A percentile compares a stretch with the other conserved stretches of the same genome.
Conservation (phyloP, 2,329 filamentous ascomycete species). For the Zymoseptoria ardabiliae region DNA sequence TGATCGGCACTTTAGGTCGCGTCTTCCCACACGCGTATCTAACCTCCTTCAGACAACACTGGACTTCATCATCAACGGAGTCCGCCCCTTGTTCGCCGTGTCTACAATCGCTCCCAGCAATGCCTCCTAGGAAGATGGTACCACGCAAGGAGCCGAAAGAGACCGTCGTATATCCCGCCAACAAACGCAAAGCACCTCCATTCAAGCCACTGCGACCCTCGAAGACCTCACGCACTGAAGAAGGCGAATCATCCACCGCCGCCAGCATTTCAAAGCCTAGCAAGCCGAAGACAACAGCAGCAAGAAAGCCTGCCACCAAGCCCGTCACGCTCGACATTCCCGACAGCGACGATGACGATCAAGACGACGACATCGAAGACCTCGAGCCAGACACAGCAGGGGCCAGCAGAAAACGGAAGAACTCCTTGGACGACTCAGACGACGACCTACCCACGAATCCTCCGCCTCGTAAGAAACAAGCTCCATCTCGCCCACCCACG, state of each 20-base stretch:
- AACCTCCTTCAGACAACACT: neutral
- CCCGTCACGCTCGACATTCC: neutral
- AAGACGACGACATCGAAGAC: slow-evolving; percentile 7
- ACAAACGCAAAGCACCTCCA: slow-evolving; percentile 26
- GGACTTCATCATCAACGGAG: neutral
- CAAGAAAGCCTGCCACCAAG: slow-evolving; percentile 4
- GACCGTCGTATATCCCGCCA: slow-evolving; percentile 27
- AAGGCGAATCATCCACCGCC: slow-evolving; percentile 39
- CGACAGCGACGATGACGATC: slow-evolving; percentile 14
- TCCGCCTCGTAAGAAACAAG: slow-evolving; percentile 1
- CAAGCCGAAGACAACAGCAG: slow-evolving; percentile 1
- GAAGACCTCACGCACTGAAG: slow-evolving; percentile 28
- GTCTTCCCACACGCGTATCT: neutral
- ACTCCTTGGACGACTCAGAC: slow-evolving; percentile 5
- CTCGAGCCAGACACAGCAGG: neutral
- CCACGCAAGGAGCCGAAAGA: slow-evolving; percentile 28
- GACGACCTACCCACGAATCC: slow-evolving; percentile 14
- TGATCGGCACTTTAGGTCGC: neutral
- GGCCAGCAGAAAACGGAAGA: neutral
- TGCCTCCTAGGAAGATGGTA: slow-evolving; percentile 16
- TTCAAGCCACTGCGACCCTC: slow-evolving; percentile 28
- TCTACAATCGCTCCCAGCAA: neutral
- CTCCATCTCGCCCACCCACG: slow-evolving; percentile 1
- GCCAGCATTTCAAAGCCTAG: neutral
- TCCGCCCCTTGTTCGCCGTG: neutral